Evolutionary conservation across 352 stramenopile species (phyloP), one percentile per base, ranked within the genome.

Genomic region (Stramenopiles sp.): DNA sequence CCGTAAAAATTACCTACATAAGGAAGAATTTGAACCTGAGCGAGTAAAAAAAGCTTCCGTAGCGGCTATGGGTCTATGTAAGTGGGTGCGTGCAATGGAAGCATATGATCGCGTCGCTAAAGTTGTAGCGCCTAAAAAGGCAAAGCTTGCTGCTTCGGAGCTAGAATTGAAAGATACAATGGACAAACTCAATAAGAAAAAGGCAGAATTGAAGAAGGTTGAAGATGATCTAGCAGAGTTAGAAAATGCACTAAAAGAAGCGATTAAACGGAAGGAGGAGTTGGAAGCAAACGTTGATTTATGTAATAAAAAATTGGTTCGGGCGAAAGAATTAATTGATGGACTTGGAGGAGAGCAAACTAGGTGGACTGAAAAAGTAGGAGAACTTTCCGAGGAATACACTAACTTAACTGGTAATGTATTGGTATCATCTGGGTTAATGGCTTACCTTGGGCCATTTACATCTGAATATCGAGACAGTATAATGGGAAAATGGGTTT

Each of bases 61-160:
- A 82, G 93, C 93, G 1, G 93, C 93, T 0, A 91, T 92, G 7
- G 93, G 93, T 14, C 83, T 97, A 7, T 97, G 91, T 84, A 95
- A 96, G 82, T 97, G 93, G 93, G 90, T 96, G 0, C 90, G 93
- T 67, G 91, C 93, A 0, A 97, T 97, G 92, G 89, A 92, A 22
- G 84, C 93, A 0, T 97, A 97, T 83, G 92, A 97, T 81, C 91
- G 93, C 30, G 91, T 97, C 0, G 93, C 92, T 29, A 96, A 96
- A 83, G 83, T 96, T 30, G 92, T 97, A 27, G 91, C 89, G 7
- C 93, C 93, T 0, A 97, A 97, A 85, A 89, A 92, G 30, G 93
- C 95, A 80, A 90, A 91, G 0, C 83, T 97, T 14, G 82, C 84
- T 7, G 84, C 92, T 32, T 91, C 93, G 4, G 92, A 97, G 83